Conservation (phyloP, 805 yeast species). For the Pichia pseudocactophila region DNA sequence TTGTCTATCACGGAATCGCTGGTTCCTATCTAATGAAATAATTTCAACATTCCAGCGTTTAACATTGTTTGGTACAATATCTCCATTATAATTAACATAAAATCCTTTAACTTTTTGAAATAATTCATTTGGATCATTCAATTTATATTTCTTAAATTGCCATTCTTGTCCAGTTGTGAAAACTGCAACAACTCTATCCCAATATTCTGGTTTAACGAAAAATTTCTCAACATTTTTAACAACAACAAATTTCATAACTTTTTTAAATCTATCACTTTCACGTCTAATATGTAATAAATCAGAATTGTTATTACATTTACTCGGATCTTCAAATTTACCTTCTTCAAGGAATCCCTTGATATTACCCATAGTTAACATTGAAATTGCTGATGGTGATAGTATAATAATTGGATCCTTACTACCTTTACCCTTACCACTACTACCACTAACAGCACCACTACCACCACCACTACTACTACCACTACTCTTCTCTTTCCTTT, state of each 20-base stretch:
- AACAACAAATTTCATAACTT: constrained; percentile 56
- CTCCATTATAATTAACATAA: constrained; percentile 68
- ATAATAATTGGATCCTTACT: constrained; percentile 59
- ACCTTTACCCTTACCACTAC: too few relatives aligned
- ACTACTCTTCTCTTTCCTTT: too few relatives aligned
- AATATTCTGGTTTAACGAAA: constrained; percentile 88
- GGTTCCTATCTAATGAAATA: constrained; percentile 68
- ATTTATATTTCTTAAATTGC: constrained; percentile 88
- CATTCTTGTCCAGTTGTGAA: constrained; percentile 96
- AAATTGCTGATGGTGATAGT: constrained; percentile 72
- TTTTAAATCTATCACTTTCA: constrained; percentile 45
- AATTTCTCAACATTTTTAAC: constrained; percentile 84
- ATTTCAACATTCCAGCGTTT: constrained; percentile 84
- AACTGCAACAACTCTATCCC: constrained; percentile 95
- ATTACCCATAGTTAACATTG: constrained; percentile 56
- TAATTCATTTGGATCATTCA: constrained; percentile 68
- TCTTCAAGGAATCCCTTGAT: constrained; percentile 63
- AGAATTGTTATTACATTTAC: constrained; percentile 6
- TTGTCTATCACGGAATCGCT: constrained; percentile 83
- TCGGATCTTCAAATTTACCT: constrained; percentile 49
- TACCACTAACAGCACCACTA: too few relatives aligned
- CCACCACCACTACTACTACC: too few relatives aligned
- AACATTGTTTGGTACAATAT: constrained; percentile 64
- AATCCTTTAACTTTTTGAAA: constrained; percentile 83
- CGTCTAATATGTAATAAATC: constrained; percentile 46